Conservation (phyloP, 2,329 filamentous ascomycete genomes). For the Venturia effusa region DNA sequence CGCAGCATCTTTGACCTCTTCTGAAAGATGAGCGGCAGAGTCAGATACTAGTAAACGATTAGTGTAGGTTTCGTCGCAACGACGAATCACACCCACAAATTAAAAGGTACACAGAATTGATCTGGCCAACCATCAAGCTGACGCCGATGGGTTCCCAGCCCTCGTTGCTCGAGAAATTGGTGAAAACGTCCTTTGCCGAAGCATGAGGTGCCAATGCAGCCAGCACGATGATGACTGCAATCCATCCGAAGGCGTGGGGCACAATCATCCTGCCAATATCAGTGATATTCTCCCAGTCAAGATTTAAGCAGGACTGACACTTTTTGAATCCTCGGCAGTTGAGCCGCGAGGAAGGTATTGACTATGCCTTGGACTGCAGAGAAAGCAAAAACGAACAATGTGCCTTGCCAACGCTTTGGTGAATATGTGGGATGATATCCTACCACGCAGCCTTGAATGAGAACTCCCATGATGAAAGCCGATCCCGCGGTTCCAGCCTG, state of each 20-base stretch:
- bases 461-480: slow-evolving; percentile 7
- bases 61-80: neutral
- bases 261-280: slow-evolving; percentile 26
- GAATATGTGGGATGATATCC: slow-evolving; percentile 8
- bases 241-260: slow-evolving; percentile 26
- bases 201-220: slow-evolving; percentile 19
- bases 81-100: slow-evolving; percentile 2
- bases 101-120: slow-evolving; percentile 19
- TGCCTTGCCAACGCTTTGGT: slow-evolving; percentile 11
- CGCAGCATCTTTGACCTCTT: slow-evolving; percentile 33
- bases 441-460: slow-evolving; percentile 12
- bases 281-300: slow-evolving; percentile 10
- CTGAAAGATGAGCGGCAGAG: slow-evolving; percentile 32
- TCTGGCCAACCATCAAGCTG: slow-evolving; percentile 23
- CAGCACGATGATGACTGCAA: slow-evolving; percentile 18
- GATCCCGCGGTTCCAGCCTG: slow-evolving; percentile 10
- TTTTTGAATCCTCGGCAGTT: slow-evolving; percentile 28
- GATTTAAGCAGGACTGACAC: slow-evolving; percentile 18
- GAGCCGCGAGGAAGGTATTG: slow-evolving; percentile 20
- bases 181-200: slow-evolving; percentile 23
- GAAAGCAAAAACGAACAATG: slow-evolving; percentile 12
- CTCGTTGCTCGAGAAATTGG: slow-evolving; percentile 24
- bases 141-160: slow-evolving; percentile 26
- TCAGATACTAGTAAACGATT: slow-evolving; percentile 21
- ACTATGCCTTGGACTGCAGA: slow-evolving; percentile 3